Base-by-base conservation (phyloP, 805 yeast genomes). In the Blastobotrys mokoenaii region DNA sequence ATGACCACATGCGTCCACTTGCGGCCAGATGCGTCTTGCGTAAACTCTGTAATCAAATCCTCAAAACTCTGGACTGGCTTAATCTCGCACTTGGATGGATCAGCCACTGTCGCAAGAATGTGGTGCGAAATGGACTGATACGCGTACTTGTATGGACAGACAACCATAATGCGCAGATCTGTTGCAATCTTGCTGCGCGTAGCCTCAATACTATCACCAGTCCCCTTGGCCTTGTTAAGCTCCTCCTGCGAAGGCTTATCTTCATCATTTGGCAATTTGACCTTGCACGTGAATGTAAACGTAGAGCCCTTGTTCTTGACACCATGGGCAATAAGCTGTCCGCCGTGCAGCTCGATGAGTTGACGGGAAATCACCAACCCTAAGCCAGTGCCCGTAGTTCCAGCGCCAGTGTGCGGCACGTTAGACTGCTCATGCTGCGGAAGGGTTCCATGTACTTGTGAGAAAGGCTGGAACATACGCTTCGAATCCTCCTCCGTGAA, bases 351-450 rank as follows among this genome's bases (percentile, higher is more conserved):
- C 44, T 62, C 58, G 20, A 61, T 55, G 14, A 62, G 52, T 50
- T 63, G 67, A 8, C 60, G 47, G 2, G 66, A 62, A 36, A 62
- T 62, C 6, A 63, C 64, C 22, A 62, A 50, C 2, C 66, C 66
- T 14, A 62, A 44, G 10, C 66, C 66, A 22, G 66, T 62, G 8
- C 66, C 66, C 7, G 39, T 38, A 16, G 15, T 30, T 11, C 37
- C 35, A 2, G 48, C 38, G 2, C 37, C 38, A 34, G 17, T 37
- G 25, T 30, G 15, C 29, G 36, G 25, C 14, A 22, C 29, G 20
- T 16, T 34, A n/a, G 10, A 17, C 31, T 14, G 18, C 9, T 18
- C 52, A 43, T 43, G 41, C 16, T 34, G 18, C 22, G 11, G 11
- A 16, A 14, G 12, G 2, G 56, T 44, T 11, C 51, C 53, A 35